Evolutionary conservation across 164 flowering plant genomes (phyloP), one percentile per base, ranked within the genome.

Genomic region (Cinnamomum chago): DNA sequence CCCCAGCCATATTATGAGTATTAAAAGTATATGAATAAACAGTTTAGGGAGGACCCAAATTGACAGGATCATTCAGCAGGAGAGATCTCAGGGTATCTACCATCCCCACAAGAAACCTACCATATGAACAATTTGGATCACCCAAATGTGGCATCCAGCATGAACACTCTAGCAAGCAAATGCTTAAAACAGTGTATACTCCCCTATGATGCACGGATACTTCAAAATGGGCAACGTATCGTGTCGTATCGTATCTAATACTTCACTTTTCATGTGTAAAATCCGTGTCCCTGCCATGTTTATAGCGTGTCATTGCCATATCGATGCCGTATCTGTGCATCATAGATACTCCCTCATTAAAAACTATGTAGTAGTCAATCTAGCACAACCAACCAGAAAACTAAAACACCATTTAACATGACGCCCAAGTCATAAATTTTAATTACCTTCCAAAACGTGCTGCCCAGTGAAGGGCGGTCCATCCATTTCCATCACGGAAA

Each of bases 401-500:
- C 75, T 27, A 62, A 35, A 71, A 47, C 13, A 65, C 7, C 68
- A 33, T 40, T 18, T 40, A 60, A 35, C 64, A 58, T 18, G 58
- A 33, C 1, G 33, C 3, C n/a, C 22, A 25, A 25, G 73, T 14
- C 12, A 58, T 7, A 17, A 55, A 25, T 55, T 35, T 20, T 18
- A 30, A 60, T 79, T 83, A 93, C 99, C 99, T 92, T 80, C 99
- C 99, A 76, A 90, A 96, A 22, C 85, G 89, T 69, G 98, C 98
- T 73, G 99, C 99, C 99, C 99, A 96, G 78, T 96, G 99, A 70
- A 96, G 97, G 23, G 99, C 97, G 66, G 97, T 93, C 98, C 97
- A 90, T 14, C 99, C 99, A 76, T 88, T 88, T 13, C 83, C 80
- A 72, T 96, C 99, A 64, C 99, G 99, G 76, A 93, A 93, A 79